These are phyloP conservation scores for Globisporangium apiculatum DNA, from an alignment of 352 stramenopile species.

Conservation along the genomic window DNA sequence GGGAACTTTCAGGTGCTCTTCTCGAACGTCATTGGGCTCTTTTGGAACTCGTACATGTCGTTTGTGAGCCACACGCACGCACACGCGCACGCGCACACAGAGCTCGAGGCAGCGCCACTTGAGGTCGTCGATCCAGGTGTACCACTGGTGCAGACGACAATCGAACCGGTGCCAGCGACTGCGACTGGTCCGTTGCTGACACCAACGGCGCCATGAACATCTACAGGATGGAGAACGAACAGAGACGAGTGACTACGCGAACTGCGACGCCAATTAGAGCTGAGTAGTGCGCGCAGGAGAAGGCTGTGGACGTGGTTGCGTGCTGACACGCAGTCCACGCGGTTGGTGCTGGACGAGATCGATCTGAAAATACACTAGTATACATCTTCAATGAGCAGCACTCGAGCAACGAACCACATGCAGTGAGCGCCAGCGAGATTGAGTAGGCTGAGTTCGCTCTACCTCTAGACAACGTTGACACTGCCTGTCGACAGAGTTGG, in stretches of 20 bases:
- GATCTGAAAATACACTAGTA: too few relatives aligned
- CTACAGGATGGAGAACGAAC: not conserved
- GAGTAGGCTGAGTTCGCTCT: too few relatives aligned
- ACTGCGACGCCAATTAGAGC: too few relatives aligned
- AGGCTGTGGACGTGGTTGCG: too few relatives aligned
- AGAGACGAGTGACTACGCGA: too few relatives aligned
- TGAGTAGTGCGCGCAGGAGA: too few relatives aligned
- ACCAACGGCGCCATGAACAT: not conserved
- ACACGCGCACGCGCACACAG: not conserved
- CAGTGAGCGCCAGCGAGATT: too few relatives aligned
- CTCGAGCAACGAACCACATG: not conserved
- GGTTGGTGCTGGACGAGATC: too few relatives aligned
- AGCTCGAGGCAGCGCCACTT: not conserved
- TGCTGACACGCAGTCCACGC: too few relatives aligned
- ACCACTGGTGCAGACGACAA: not conserved
- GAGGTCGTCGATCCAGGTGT: too few relatives aligned
- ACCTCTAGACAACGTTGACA: not conserved
- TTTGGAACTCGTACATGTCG: constrained; percentile 83
- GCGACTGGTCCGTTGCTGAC: not conserved
- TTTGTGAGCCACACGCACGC: constrained; percentile 52
- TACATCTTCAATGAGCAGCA: not conserved
- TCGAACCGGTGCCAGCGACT: not conserved
- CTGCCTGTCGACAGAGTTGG: not conserved
- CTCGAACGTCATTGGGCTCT: constrained; percentile 68
- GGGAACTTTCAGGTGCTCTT: constrained; percentile 77